Percentiles rank a stretch among this genome's conserved stretches.
These are phyloP conservation scores for Nicotiana noctiflora DNA, from an alignment of 257 asterid genomes.

Conservation along the genomic window DNA sequence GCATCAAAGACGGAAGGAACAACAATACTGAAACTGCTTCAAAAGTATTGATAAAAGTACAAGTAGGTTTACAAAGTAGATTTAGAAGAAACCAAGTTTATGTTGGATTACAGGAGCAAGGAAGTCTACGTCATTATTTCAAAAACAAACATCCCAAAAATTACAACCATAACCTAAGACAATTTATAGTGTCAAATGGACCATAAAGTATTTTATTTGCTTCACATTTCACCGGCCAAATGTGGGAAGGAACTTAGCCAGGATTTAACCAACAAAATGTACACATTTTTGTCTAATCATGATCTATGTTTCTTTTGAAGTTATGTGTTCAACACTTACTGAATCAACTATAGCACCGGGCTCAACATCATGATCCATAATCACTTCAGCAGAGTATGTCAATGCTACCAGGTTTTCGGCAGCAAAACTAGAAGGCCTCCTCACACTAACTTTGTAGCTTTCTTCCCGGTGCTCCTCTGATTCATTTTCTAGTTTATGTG, in stretches of 20 bases:
- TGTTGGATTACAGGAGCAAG: not conserved
- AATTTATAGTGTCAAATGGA: not conserved
- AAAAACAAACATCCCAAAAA: not conserved
- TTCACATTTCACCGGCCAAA: not conserved
- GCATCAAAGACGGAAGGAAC: not conserved
- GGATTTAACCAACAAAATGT: not conserved
- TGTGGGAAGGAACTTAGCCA: not conserved
- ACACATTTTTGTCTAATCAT: not conserved
- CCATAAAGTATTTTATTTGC: not conserved
- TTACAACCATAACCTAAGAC: not conserved
- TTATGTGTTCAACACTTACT: constrained; percentile 29
- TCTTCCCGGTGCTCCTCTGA: constrained; percentile 30
- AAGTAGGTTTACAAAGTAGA: not conserved
- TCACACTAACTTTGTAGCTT: constrained; percentile 25
- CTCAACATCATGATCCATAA: constrained; percentile 19
- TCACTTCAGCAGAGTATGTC: constrained; percentile 30
- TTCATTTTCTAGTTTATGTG: constrained; percentile 31
- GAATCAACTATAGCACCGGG: constrained; percentile 21
- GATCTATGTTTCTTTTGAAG: not conserved
- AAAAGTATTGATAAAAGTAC: not conserved
- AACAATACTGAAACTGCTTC: not conserved
- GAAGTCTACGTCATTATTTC: not conserved
- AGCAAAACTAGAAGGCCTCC: constrained; percentile 39
- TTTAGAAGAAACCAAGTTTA: not conserved
- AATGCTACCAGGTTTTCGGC: constrained; percentile 38